These are phyloP conservation scores for Eucalyptus tenuipes DNA, from an alignment of 345 rosid genomes.

Conservation along the genomic window DNA sequence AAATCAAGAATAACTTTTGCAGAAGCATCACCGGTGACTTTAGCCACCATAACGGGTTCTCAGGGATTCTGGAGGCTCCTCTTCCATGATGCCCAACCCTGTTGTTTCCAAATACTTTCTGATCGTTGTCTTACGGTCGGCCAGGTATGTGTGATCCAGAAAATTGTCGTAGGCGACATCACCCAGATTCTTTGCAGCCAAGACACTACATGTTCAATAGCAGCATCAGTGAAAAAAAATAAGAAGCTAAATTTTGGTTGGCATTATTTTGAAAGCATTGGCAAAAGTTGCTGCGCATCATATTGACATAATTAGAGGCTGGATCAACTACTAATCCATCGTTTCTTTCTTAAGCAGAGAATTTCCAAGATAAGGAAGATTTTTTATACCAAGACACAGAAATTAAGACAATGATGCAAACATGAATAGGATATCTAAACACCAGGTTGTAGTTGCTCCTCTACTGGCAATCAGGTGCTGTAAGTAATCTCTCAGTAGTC, in stretches of 20 bases:
- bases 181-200: slow-evolving; percentile 83
- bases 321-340: not conserved
- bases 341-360: not conserved
- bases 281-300: not conserved
- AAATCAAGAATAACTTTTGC: not conserved
- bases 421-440: not conserved
- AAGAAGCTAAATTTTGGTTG: not conserved
- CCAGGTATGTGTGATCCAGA: slow-evolving; percentile 71
- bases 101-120: slow-evolving; percentile 49
- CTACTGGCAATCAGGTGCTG: not conserved
- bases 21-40: not conserved
- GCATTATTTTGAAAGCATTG: not conserved
- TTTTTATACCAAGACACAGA: not conserved
- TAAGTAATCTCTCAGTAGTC: not conserved
- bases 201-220: slow-evolving; percentile 35
- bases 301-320: not conserved
- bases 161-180: slow-evolving; percentile 58
- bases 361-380: not conserved
- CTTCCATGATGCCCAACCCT: slow-evolving; percentile 86
- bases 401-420: not conserved
- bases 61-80: slow-evolving; percentile 72
- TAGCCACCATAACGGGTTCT: slow-evolving; percentile 78
- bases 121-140: slow-evolving; percentile 59
- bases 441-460: not conserved
- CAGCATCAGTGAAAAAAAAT: not conserved